Percentiles rank a stretch among this genome's conserved stretches.
phyloP scores from a whole-genome alignment of 108 stramenopile species.

The Fragilariopsis cylindrus region DNA sequence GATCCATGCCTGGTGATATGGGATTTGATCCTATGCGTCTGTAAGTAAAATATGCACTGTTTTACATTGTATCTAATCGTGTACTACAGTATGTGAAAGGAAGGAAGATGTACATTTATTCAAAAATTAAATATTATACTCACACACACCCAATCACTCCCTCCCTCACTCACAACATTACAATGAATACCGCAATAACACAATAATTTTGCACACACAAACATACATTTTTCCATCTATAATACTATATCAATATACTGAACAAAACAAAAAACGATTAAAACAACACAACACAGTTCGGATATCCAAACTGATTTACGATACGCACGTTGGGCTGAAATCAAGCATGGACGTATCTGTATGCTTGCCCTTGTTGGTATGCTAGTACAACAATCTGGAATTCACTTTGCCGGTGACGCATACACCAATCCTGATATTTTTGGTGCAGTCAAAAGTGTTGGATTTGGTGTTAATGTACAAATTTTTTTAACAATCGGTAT shows the following conservation, averaged over 20 bases:
- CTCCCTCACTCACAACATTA: too few relatives aligned
- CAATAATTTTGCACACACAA: too few relatives aligned
- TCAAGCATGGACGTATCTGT: conserved; percentile 94
- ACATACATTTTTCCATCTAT: neutral
- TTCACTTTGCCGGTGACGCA: conserved; percentile 79
- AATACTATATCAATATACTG: neutral
- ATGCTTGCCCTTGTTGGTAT: conserved; percentile 87
- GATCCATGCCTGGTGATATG: conserved; percentile 93
- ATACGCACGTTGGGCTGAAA: conserved; percentile 88
- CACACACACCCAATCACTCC: too few relatives aligned
- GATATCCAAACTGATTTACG: conserved; percentile 79
- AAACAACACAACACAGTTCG: conserved; percentile 14
- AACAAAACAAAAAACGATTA: conserved; percentile 17
- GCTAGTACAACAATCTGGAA: conserved; percentile 70
- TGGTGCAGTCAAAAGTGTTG: conserved; percentile 72
- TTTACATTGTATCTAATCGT: neutral
- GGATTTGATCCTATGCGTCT: conserved; percentile 98
- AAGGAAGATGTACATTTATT: neutral
- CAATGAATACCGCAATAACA: too few relatives aligned
- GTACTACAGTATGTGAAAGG: neutral
- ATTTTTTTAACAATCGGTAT: conserved; percentile 71
- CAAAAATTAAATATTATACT: too few relatives aligned
- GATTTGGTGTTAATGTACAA: conserved; percentile 78
- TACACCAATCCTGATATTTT: conserved; percentile 82
- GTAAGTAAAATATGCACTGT: conserved; percentile 37